Evolutionary conservation across 176 grass and related monocot genomes (phyloP), one percentile per base, ranked within the genome.

Genomic region (Stipa capillata): DNA sequence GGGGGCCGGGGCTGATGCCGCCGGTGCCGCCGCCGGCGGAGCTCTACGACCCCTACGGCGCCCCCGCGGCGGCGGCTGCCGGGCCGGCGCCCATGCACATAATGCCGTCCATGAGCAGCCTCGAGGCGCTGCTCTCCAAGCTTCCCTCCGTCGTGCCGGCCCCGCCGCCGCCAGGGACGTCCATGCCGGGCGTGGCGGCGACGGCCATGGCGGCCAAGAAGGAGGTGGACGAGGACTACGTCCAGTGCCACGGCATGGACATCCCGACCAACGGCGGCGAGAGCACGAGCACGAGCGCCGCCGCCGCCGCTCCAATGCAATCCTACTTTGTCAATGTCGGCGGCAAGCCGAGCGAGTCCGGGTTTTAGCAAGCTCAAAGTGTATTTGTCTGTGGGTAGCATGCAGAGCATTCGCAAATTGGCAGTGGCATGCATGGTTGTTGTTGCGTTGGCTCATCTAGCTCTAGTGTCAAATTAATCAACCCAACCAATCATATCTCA

Each of bases 81-180:
- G 81, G 47, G 3, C 69, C 87, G 0, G 63, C 77, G 69, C 24
- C 87, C 61, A 91, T 86, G 76, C 88, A 89, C 80, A 88, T 95
- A 64, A 89, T 87, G 86, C 97, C 97, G 40, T 99, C 97, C 4
- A 99, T 99, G 97, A 99, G 97, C 89, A 96, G 97, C 79, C 93
- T 99, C 29, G 97, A 99, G 77, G 92, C 97, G 24, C 86, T 99
- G 78, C 92, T 99, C 40, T 93, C 97, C 49, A 99, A 95, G 85
- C 97, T 99, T 10, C 92, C 96, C 1, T 94, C 96, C 0, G 96
- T 99, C 31, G 85, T 89, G 34, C 85, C 90, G 9, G 58, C 61
- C 0, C 23, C 84, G 8, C 25, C 7, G 29, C 58, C 21, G 14
- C 71, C 42, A 40, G 8, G 39, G 61, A n/a, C n/a, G 39, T 43